These are phyloP conservation scores for Ogataea sp. DNA, from an alignment of 805 yeast species.

Conservation along the genomic window DNA sequence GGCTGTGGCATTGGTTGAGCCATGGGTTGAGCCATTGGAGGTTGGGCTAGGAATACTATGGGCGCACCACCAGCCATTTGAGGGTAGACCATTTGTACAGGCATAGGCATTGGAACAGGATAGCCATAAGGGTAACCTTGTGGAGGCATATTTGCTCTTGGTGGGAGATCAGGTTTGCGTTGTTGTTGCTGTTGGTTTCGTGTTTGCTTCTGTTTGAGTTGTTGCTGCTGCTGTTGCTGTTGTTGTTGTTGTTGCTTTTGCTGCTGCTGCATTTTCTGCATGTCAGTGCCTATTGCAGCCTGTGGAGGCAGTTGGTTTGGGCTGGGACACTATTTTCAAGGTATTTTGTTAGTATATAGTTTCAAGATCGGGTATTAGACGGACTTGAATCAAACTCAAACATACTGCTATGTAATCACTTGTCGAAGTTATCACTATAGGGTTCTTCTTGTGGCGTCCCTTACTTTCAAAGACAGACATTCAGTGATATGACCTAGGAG, in stretches of 20 bases:
- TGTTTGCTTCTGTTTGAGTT: background rate
- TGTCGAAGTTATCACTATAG: too few relatives aligned
- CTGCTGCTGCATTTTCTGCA: background rate
- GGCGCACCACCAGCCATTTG: constrained; percentile 11
- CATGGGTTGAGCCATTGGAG: constrained; percentile 1
- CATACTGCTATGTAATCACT: too few relatives aligned
- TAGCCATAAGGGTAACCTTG: constrained; percentile 3
- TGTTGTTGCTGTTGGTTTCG: background rate
- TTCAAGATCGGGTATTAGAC: too few relatives aligned
- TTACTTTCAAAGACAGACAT: too few relatives aligned
- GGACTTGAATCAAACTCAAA: too few relatives aligned
- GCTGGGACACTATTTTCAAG: constrained; percentile 12
- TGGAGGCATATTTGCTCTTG: constrained; percentile 3
- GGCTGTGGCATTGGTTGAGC: constrained; percentile 8
- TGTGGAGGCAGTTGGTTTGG: constrained; percentile 12
- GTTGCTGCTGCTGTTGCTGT: too few relatives aligned
- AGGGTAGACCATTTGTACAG: background rate
- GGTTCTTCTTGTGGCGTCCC: too few relatives aligned
- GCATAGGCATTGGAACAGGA: background rate
- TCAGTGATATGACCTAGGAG: too few relatives aligned
- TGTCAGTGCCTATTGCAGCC: constrained; percentile 11
- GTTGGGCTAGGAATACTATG: background rate
- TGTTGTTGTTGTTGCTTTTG: background rate
- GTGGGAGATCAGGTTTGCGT: background rate
- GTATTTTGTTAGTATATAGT: too few relatives aligned